Percentiles rank a stretch among this genome's conserved stretches.
phyloP scores from a whole-genome alignment of 306 rosid genomes.

The Carpinus viminea region DNA sequence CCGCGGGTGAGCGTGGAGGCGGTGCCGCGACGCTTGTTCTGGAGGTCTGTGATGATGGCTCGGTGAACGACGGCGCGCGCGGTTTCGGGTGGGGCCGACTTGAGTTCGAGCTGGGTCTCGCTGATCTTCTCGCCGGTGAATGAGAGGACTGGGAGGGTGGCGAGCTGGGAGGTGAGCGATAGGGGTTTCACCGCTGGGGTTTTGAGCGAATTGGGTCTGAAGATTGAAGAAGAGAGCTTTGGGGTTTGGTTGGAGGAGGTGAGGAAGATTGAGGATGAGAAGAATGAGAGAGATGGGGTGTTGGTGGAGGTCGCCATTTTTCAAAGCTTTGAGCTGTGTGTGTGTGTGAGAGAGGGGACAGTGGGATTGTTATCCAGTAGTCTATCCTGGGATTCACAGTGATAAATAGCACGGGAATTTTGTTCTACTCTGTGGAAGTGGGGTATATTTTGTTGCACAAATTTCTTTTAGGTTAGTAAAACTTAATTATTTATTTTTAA shows the following conservation, averaged over 20 bases:
- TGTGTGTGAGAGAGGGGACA: neutral
- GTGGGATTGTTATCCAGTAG: neutral
- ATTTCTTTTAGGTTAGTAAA: too few species aligned
- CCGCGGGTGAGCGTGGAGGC: slow-evolving; percentile 90
- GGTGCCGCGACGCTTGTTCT: slow-evolving; percentile 94
- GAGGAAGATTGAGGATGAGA: slow-evolving; percentile 56
- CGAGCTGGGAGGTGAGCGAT: slow-evolving; percentile 52
- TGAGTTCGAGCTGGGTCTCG: slow-evolving; percentile 70
- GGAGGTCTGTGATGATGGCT: slow-evolving; percentile 78
- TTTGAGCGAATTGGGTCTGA: slow-evolving; percentile 29
- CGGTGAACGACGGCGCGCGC: slow-evolving; percentile 97
- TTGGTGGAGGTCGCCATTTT: slow-evolving; percentile 48
- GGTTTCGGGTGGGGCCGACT: slow-evolving; percentile 69
- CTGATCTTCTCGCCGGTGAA: slow-evolving; percentile 75
- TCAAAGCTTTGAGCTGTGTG: neutral
- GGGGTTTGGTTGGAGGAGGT: slow-evolving; percentile 32
- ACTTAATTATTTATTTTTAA: too few species aligned
- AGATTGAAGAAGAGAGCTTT: slow-evolving; percentile 18
- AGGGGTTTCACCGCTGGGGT: slow-evolving; percentile 25
- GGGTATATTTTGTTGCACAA: too few species aligned
- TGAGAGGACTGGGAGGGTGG: slow-evolving; percentile 82
- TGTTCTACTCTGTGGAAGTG: too few species aligned
- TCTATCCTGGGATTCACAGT: neutral
- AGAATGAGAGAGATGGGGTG: slow-evolving; percentile 51
- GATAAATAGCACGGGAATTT: too few species aligned